Evolutionary conservation across 805 yeast genomes (phyloP), one percentile per base, ranked within the genome.

Genomic region (Suhomyces faveliae): DNA sequence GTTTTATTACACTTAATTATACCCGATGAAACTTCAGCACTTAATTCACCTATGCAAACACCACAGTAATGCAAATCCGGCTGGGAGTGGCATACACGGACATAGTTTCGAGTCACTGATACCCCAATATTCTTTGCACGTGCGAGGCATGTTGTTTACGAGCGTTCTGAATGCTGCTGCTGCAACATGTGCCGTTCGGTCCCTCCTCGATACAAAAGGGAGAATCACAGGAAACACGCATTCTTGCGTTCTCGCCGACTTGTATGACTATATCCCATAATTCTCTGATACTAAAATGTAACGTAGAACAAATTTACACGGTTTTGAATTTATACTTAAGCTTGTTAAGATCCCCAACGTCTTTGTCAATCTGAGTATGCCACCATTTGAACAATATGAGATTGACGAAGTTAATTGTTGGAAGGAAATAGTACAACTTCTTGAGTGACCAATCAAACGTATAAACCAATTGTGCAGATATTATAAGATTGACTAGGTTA

Each of bases 261-360:
- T n/a, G n/a, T n/a, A n/a, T n/a, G n/a, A n/a, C n/a, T n/a, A n/a
- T n/a, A n/a, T n/a, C n/a, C n/a, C n/a, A n/a, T n/a, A n/a, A 24
- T 5, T 20, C 37, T 17, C 21, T 33, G 21, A 33, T 17, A 19
- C 19, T 20, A 4, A 11, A 15, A 38, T 38, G 12, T 38, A 38
- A 20, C 37, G 9, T 9, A 33, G 21, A 6, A 4, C 12, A 23
- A 9, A n/a, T 25, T 41, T 41, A 61, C 3, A 56, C 63, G 24
- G 49, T 53, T 45, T 62, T 62, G 51, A 46, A 62, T 50, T 62
- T 60, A 43, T 62, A 62, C 45, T 51, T 50, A 35, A 59, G 43
- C 10, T 45, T 49, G 38, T 50, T 49, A 33, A 62, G 53, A 8
- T 42, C 50, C 8, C 38, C 37, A 12, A 62, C 51, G 3, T 57